Percentiles rank a stretch among this genome's conserved stretches.
These are phyloP conservation scores for Solanum chmielewskii DNA, from an alignment of 257 asterid species.

Conservation along the genomic window DNA sequence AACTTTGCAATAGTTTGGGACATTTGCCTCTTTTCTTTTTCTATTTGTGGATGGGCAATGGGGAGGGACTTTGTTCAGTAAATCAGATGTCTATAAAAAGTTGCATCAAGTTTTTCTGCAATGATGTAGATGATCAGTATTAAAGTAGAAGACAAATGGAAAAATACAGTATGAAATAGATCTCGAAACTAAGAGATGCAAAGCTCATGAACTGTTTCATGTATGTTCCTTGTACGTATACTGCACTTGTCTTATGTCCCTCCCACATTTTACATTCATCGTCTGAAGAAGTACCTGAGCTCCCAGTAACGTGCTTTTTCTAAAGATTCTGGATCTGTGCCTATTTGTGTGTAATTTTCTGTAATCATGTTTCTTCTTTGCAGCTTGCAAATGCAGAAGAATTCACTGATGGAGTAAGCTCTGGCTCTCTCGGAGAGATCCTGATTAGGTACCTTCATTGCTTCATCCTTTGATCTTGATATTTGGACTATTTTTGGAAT, in stretches of 20 bases:
- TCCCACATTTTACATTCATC: not conserved
- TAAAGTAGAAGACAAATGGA: not conserved
- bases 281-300: not conserved
- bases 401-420: constrained; percentile 69
- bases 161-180: not conserved
- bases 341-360: not conserved
- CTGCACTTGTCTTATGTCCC: not conserved
- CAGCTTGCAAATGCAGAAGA: constrained; percentile 98
- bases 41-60: not conserved
- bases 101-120: not conserved
- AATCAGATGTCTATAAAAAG: not conserved
- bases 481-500: not conserved
- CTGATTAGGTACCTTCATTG: constrained; percentile 37
- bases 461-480: not conserved
- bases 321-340: not conserved
- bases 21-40: not conserved
- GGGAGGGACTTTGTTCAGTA: not conserved
- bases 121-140: not conserved
- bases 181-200: not conserved
- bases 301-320: not conserved
- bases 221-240: not conserved
- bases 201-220: not conserved
- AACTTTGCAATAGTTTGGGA: not conserved
- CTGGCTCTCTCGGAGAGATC: constrained; percentile 93
- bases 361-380: not conserved